These are phyloP conservation scores for Prillingera fragicola DNA, from an alignment of 1,284 basidiomycete genomes.

Conservation along the genomic window DNA sequence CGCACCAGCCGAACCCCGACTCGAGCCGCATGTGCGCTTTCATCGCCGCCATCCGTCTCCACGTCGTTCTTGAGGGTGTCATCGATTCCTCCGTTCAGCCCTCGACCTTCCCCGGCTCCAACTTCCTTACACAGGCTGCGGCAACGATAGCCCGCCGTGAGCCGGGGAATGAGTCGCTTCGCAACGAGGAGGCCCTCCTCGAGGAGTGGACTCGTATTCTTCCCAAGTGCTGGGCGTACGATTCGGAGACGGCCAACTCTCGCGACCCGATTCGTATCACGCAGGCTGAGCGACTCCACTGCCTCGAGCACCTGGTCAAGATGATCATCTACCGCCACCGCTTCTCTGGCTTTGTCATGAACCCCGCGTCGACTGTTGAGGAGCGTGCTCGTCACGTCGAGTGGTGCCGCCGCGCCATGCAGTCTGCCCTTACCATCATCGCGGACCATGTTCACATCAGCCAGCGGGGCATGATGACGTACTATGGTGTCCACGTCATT, in stretches of 20 bases:
- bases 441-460: conserved; percentile 69
- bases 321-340: conserved; percentile 55
- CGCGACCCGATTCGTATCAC: conserved; percentile 80
- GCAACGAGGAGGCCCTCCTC: conserved; percentile 69
- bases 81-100: conserved; percentile 53
- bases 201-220: conserved; percentile 69
- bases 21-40: conserved; percentile 74
- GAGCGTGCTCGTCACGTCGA: conserved; percentile 46
- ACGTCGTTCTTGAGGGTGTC: conserved; percentile 68
- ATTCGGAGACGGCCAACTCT: conserved; percentile 70
- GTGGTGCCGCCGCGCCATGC: conserved; percentile 55
- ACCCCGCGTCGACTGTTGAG: conserved; percentile 44
- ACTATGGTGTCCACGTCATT: conserved; percentile 90
- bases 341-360: conserved; percentile 48
- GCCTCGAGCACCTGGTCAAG: conserved; percentile 73
- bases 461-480: conserved; percentile 80
- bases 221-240: conserved; percentile 71
- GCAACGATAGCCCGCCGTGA: conserved; percentile 44
- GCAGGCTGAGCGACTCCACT: conserved; percentile 75
- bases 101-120: conserved; percentile 43
- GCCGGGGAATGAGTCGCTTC: conserved; percentile 54
- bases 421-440: conserved; percentile 58
- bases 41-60: conserved; percentile 64
- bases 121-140: conserved; percentile 48
- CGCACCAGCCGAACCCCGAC: conserved; percentile 61